A percentile compares a stretch with the other conserved stretches of the same genome.
Evolutionary conservation across 2,329 filamentous ascomycete genomes (phyloP).

Genomic region (Lomentospora prolificans): DNA sequence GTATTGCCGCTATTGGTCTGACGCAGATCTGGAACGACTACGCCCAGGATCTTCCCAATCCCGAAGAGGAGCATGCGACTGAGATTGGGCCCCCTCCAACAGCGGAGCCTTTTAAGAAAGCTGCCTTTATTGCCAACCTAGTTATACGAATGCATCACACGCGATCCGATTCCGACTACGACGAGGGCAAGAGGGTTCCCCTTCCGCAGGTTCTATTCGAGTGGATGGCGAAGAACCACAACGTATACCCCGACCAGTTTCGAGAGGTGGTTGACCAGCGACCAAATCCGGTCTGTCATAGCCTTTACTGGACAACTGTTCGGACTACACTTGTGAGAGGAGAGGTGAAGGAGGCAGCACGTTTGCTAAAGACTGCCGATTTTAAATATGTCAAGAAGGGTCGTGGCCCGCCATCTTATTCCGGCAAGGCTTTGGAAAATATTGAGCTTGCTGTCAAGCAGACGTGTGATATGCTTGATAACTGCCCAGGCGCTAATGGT

Average conservation of each 20-base stretch:
- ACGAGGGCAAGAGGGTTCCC: constrained; percentile 35
- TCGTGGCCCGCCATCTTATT: constrained; percentile 57
- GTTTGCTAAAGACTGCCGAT: constrained; percentile 62
- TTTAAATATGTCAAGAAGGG: constrained; percentile 69
- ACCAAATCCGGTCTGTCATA: constrained; percentile 67
- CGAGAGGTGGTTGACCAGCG: constrained; percentile 51
- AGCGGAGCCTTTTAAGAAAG: constrained; percentile 60
- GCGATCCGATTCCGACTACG: constrained; percentile 29
- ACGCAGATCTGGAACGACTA: constrained; percentile 47
- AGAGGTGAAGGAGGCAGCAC: constrained; percentile 55
- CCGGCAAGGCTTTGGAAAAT: constrained; percentile 65
- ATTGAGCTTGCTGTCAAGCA: constrained; percentile 62
- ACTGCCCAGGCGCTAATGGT: constrained; percentile 58
- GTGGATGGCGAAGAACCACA: constrained; percentile 72
- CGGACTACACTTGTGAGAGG: constrained; percentile 67
- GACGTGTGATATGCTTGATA: constrained; percentile 58
- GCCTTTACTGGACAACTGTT: constrained; percentile 78
- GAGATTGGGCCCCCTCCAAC: constrained; percentile 57
- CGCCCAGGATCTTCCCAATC: constrained; percentile 35
- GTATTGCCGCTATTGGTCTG: constrained; percentile 41
- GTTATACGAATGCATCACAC: constrained; percentile 71
- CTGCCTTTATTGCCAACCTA: constrained; percentile 67
- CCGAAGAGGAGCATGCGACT: constrained; percentile 43
- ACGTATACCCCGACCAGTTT: constrained; percentile 59
- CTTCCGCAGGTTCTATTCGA: constrained; percentile 71